A percentile compares a stretch with the other conserved stretches of the same genome.
These are phyloP conservation scores for Acanthamoeba lenticulata DNA, from an alignment of 208 protist species.

Conservation along the genomic window DNA sequence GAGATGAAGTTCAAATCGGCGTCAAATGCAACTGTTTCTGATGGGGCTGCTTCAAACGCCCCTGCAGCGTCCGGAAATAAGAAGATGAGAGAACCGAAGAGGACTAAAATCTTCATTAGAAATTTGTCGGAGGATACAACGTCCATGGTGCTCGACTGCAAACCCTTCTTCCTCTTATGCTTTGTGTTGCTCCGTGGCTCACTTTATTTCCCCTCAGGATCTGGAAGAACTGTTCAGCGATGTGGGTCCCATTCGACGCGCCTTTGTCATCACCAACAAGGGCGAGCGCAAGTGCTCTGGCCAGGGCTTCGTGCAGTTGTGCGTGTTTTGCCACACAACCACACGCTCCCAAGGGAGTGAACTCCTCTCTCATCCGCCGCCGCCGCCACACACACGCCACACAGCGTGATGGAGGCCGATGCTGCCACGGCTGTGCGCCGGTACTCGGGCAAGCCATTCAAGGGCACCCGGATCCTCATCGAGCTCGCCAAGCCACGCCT, in stretches of 20 bases:
- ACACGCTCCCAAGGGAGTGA: neutral
- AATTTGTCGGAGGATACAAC: slow-evolving; percentile 26
- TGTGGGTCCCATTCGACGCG: slow-evolving; percentile 32
- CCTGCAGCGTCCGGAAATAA: no score
- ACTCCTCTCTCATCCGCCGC: no score
- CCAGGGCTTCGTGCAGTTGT: slow-evolving; percentile 31
- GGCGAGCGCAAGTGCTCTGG: slow-evolving; percentile 29
- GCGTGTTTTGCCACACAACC: neutral
- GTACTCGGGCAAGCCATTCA: slow-evolving; percentile 22
- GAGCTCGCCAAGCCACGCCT: slow-evolving; percentile 16
- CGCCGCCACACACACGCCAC: no score
- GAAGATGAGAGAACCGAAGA: neutral
- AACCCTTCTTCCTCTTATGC: neutral
- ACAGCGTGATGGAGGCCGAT: slow-evolving; percentile 11
- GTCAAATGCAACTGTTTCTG: neutral
- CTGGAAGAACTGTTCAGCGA: slow-evolving; percentile 51
- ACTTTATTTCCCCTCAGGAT: neutral
- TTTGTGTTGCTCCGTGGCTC: neutral
- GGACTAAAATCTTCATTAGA: slow-evolving; percentile 3
- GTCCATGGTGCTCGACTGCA: neutral
- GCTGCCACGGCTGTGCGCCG: neutral
- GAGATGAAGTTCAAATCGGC: neutral
- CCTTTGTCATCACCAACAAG: slow-evolving; percentile 18
- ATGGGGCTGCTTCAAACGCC: neutral
- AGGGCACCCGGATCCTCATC: slow-evolving; percentile 5